Percentiles rank a stretch among this genome's conserved stretches.
Conservation (phyloP, 176 grass and related monocot species). For the Zoysia pacifica region DNA sequence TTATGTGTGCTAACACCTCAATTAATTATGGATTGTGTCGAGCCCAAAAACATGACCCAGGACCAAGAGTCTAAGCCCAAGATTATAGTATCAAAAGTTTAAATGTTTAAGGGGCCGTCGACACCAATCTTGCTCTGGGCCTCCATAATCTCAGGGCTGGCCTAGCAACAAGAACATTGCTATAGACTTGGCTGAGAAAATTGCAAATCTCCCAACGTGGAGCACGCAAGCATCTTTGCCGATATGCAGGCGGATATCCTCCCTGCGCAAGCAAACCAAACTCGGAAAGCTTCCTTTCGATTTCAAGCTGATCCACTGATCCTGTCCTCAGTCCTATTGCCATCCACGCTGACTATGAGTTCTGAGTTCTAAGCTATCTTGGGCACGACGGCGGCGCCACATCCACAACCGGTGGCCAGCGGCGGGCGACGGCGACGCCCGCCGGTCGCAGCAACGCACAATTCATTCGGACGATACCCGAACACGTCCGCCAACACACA, state of each 20-base stretch:
- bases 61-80: neutral
- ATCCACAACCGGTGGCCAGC: slow-evolving; percentile 13
- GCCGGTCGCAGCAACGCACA: neutral
- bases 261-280: neutral
- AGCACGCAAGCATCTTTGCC: neutral
- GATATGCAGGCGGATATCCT: neutral
- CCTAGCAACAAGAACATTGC: no score
- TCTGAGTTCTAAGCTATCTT: neutral
- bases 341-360: neutral
- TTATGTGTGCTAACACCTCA: neutral
- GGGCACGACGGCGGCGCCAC: neutral
- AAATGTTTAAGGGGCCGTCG: neutral
- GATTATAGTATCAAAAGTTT: neutral
- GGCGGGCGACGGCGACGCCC: neutral
- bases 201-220: neutral
- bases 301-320: neutral
- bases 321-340: neutral
- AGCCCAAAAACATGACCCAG: neutral
- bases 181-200: neutral
- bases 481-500: neutral
- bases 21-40: neutral
- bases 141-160: no score
- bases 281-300: neutral
- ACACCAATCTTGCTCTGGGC: no score
- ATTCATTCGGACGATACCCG: neutral